Conservation (phyloP, 208 protist species). For the Crithidia fasciculata region DNA sequence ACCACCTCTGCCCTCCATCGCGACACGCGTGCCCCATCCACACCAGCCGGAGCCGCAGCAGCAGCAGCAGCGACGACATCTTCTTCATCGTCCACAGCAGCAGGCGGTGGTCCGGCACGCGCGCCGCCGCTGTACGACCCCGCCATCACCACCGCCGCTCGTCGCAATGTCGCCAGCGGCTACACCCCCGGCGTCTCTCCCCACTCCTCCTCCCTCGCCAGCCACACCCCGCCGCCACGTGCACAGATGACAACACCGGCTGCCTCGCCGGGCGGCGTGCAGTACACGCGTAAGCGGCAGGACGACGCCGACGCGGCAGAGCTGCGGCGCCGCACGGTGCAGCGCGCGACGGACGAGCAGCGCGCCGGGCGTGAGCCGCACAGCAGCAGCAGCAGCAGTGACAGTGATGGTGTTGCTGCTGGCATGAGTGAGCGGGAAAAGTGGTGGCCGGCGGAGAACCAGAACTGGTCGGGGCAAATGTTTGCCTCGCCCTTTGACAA, state of each 20-base stretch:
- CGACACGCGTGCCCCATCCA: background rate
- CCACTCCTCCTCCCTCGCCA: constrained; percentile 34
- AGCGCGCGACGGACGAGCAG: constrained; percentile 74
- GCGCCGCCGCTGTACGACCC: constrained; percentile 30
- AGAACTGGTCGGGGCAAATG: constrained; percentile 77
- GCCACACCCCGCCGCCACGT: constrained; percentile 40
- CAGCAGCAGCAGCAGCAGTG: background rate
- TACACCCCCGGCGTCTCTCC: constrained; percentile 28
- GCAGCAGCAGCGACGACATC: background rate
- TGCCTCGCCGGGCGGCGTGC: constrained; percentile 76
- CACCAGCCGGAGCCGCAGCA: background rate
- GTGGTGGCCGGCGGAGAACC: constrained; percentile 77
- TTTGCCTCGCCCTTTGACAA: constrained; percentile 71
- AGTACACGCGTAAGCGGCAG: constrained; percentile 64
- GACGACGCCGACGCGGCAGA: constrained; percentile 48
- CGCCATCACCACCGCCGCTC: background rate
- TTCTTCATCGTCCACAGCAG: background rate
- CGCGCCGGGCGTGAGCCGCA: constrained; percentile 60
- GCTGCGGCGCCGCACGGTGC: constrained; percentile 51
- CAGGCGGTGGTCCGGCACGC: background rate
- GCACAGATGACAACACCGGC: constrained; percentile 66
- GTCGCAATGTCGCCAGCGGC: constrained; percentile 6
- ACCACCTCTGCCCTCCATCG: too few relatives aligned
- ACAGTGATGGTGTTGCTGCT: background rate
- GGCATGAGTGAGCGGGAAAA: constrained; percentile 43